Evolutionary conservation across 768 basidiomycete species (phyloP).

Genomic region (Suillus clintonianus): DNA sequence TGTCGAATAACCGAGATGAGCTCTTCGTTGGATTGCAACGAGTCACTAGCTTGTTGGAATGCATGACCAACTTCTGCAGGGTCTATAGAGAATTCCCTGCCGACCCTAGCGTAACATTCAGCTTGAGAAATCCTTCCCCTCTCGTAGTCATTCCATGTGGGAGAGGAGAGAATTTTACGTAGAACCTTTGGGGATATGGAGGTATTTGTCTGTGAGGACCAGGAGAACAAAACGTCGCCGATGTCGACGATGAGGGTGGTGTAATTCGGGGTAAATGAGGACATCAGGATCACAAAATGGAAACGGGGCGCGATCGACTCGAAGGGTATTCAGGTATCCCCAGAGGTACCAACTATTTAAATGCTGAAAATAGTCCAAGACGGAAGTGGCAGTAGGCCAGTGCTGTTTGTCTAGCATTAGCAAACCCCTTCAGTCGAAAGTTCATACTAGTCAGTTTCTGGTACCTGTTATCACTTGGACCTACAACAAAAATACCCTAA

Average conservation of each 20-base stretch:
- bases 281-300: background rate
- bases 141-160: conserved; percentile 58
- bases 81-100: conserved; percentile 39
- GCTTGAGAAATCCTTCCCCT: conserved; percentile 45
- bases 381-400: too few species aligned
- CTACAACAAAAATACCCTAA: too few species aligned
- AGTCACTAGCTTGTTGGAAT: conserved; percentile 49
- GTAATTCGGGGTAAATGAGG: background rate
- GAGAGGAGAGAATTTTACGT: conserved; percentile 42
- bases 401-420: too few species aligned
- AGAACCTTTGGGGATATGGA: conserved; percentile 43
- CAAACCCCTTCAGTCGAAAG: too few species aligned
- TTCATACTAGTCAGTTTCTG: too few species aligned
- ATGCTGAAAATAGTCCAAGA: background rate
- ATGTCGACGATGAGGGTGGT: conserved; percentile 53
- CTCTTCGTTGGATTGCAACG: conserved; percentile 45
- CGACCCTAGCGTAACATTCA: conserved; percentile 45
- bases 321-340: background rate
- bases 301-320: background rate
- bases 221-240: conserved; percentile 57
- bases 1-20: conserved; percentile 49
- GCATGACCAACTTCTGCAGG: conserved; percentile 44
- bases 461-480: too few species aligned
- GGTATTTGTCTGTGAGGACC: conserved; percentile 50
- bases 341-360: conserved; percentile 1